These are phyloP conservation scores for Annulohypoxylon maeteangense DNA, from an alignment of 495 filamentous ascomycete species.

Conservation along the genomic window DNA sequence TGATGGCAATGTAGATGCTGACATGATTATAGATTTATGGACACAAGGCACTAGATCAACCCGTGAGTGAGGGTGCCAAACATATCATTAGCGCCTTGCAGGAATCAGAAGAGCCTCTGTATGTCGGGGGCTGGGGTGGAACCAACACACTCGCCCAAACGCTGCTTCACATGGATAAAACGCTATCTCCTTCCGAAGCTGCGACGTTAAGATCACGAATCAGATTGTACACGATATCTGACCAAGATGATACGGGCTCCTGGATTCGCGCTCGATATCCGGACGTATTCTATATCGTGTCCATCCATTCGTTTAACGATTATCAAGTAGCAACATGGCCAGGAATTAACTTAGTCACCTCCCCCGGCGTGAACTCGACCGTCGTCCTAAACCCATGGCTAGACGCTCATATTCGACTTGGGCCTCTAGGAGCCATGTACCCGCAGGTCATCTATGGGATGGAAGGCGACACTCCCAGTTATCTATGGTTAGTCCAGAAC, in stretches of 20 bases:
- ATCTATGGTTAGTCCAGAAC: slow-evolving; percentile 18
- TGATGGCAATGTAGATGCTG: not conserved
- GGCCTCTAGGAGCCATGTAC: slow-evolving; percentile 1
- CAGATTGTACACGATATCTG: slow-evolving; percentile 14
- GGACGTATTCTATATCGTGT: slow-evolving; percentile 1
- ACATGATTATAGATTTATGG: not conserved
- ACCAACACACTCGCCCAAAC: slow-evolving; percentile 21
- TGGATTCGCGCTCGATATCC: slow-evolving; percentile 9
- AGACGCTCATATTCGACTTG: slow-evolving; percentile 1
- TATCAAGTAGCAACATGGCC: slow-evolving; percentile 5
- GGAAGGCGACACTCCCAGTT: slow-evolving; percentile 24
- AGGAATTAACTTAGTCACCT: not conserved
- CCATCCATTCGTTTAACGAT: not conserved
- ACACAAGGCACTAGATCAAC: not conserved
- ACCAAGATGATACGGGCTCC: slow-evolving; percentile 1
- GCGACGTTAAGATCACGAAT: slow-evolving; percentile 1
- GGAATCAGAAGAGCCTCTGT: slow-evolving; percentile 16
- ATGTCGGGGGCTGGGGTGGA: slow-evolving; percentile 11
- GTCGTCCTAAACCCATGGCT: slow-evolving; percentile 4
- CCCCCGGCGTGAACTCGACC: not conserved
- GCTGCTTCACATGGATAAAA: slow-evolving; percentile 17
- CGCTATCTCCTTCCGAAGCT: slow-evolving; percentile 9
- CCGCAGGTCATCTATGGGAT: slow-evolving; percentile 14
- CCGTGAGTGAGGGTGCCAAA: slow-evolving; percentile 14
- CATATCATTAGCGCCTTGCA: slow-evolving; percentile 10